These are phyloP conservation scores for Lepidium aucheri DNA, from an alignment of 345 rosid genomes.

Conservation along the genomic window DNA sequence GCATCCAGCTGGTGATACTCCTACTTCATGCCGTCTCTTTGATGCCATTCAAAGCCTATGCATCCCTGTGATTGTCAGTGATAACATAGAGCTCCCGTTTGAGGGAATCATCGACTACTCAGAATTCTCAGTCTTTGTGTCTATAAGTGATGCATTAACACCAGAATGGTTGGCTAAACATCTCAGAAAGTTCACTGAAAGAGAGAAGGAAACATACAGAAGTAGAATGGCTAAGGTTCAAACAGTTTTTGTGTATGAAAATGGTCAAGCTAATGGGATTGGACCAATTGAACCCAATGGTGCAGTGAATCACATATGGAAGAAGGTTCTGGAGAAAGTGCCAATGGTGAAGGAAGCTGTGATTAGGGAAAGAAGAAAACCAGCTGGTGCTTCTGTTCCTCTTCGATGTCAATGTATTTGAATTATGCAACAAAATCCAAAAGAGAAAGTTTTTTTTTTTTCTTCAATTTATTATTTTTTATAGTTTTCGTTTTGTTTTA, in stretches of 20 bases:
- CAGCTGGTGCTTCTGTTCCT: slow-evolving; percentile 55
- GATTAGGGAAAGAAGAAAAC: slow-evolving; percentile 61
- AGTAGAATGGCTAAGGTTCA: slow-evolving; percentile 53
- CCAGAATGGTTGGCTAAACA: slow-evolving; percentile 59
- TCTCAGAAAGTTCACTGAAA: slow-evolving; percentile 48
- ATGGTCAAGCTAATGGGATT: slow-evolving; percentile 47
- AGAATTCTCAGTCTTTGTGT: slow-evolving; percentile 65
- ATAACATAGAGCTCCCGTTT: slow-evolving; percentile 80
- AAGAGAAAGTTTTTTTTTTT: background rate
- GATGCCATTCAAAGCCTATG: slow-evolving; percentile 96
- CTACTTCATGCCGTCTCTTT: slow-evolving; percentile 91
- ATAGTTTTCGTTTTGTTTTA: background rate
- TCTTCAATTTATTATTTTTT: no score
- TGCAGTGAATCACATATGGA: slow-evolving; percentile 90
- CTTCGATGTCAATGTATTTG: slow-evolving; percentile 79
- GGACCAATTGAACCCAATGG: slow-evolving; percentile 67
- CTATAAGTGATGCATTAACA: slow-evolving; percentile 64
- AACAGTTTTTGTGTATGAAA: slow-evolving; percentile 57
- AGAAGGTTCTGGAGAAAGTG: slow-evolving; percentile 65
- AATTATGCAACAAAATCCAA: slow-evolving; percentile 2
- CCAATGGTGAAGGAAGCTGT: slow-evolving; percentile 72
- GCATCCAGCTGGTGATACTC: slow-evolving; percentile 97
- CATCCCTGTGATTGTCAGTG: slow-evolving; percentile 84
- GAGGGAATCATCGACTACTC: slow-evolving; percentile 80
- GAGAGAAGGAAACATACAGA: slow-evolving; percentile 46